A percentile compares a stretch with the other conserved stretches of the same genome.
Evolutionary conservation across 768 basidiomycete species (phyloP).

Genomic region (Galerina marginata): DNA sequence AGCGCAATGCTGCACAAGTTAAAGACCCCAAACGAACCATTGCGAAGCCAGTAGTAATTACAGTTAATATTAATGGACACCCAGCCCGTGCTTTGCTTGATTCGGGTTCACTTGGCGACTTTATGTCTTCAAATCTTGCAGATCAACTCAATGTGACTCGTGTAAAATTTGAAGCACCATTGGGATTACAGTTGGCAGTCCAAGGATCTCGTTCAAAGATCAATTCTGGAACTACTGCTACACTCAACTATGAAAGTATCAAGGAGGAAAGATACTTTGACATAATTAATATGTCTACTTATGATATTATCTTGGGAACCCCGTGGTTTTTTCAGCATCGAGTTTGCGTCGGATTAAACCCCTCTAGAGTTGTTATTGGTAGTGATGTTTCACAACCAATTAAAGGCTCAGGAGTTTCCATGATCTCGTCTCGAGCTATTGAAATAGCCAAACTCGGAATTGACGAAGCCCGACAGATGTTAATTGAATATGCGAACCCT

Average conservation of each 20-base stretch:
- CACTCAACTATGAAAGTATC: slow-evolving; percentile 41
- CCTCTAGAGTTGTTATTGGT: slow-evolving; percentile 31
- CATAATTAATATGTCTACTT: slow-evolving; percentile 44
- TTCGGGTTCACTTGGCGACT: slow-evolving; percentile 45
- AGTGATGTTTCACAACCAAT: slow-evolving; percentile 22
- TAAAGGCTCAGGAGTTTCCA: slow-evolving; percentile 10
- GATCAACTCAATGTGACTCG: slow-evolving; percentile 39
- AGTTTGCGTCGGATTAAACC: slow-evolving; percentile 32
- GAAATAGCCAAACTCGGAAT: slow-evolving; percentile 17
- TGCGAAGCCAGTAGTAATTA: slow-evolving; percentile 39
- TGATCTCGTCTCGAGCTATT: slow-evolving; percentile 20
- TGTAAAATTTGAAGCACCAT: slow-evolving; percentile 31
- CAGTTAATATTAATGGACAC: slow-evolving; percentile 36
- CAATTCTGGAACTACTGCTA: slow-evolving; percentile 29
- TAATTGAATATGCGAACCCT: slow-evolving; percentile 27
- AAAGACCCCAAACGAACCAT: slow-evolving; percentile 24
- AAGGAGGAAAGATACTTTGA: slow-evolving; percentile 37
- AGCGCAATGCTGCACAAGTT: slow-evolving; percentile 26
- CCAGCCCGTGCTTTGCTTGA: slow-evolving; percentile 40
- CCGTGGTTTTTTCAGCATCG: slow-evolving; percentile 43
- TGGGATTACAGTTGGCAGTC: slow-evolving; percentile 44
- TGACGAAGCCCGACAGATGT: slow-evolving; percentile 19
- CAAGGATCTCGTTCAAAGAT: slow-evolving; percentile 46
- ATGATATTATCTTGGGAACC: slow-evolving; percentile 47
- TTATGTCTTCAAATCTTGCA: slow-evolving; percentile 40